These are phyloP conservation scores for Rhodotorula toruloides DNA, from an alignment of 768 basidiomycete species.

Conservation along the genomic window DNA sequence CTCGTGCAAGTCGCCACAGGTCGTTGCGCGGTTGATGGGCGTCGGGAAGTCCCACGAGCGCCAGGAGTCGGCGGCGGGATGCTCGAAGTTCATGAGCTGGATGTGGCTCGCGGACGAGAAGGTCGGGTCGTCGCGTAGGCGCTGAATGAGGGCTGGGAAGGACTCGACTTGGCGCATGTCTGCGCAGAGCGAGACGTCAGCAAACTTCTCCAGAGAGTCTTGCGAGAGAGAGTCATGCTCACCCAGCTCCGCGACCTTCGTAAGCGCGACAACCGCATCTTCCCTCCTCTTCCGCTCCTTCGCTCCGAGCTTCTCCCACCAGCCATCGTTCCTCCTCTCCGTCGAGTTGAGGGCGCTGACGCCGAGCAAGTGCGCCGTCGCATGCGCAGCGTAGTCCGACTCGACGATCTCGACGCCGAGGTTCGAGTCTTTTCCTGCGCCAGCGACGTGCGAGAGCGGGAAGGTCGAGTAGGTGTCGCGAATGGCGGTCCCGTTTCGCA, in stretches of 20 bases:
- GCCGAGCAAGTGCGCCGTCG: constrained; percentile 6
- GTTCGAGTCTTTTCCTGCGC: no score
- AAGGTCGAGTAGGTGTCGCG: constrained; percentile 13
- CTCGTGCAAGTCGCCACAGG: no score
- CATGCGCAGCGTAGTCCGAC: constrained; percentile 17
- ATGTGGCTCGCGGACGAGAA: constrained; percentile 4
- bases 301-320: not conserved
- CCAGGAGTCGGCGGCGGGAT: not conserved
- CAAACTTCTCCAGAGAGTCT: not conserved
- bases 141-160: constrained; percentile 11
- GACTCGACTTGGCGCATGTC: constrained; percentile 16
- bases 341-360: constrained; percentile 1
- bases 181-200: not conserved
- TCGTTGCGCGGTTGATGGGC: not conserved
- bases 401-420: constrained; percentile 15
- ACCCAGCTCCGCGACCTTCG: constrained; percentile 12
- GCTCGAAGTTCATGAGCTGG: constrained; percentile 12
- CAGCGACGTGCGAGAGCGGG: constrained; percentile 28
- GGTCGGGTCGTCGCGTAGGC: constrained; percentile 8
- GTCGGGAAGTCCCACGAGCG: not conserved
- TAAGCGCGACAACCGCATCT: constrained; percentile 5
- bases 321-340: not conserved
- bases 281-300: constrained; percentile 4
- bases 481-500: not conserved
- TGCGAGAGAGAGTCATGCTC: not conserved